Base-by-base conservation (phyloP, 768 basidiomycete species). In the Lactifluus pinguis region DNA sequence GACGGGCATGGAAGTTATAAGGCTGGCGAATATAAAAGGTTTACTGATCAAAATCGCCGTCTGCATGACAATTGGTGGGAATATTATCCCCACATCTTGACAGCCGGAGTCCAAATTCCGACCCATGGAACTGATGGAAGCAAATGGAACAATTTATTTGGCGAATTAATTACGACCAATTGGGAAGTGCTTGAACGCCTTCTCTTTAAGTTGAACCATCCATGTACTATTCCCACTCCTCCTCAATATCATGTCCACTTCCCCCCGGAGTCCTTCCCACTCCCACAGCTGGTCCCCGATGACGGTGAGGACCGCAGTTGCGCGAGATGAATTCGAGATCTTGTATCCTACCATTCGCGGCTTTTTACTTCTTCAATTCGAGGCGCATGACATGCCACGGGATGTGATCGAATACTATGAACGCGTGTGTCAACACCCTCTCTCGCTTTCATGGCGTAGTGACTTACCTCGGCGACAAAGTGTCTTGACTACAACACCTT, bases 401-500 rank as follows among this genome's bases (percentile, higher is more conserved):
- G 92, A 95, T 53, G 93, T 89, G 1, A 70, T 87, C 34, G 83
- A 86, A 55, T 98, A 93, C 92, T 97, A 83, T 72, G 78, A 79
- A 63, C 80, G 80, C 65, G 95, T 95, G 60, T 44, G 84, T 76
- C 10, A 4, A 25, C 11, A 39, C 15, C 52, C 30, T 32, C 25
- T 19, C 21, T 21, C 55, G 19, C n/a, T 38, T 34, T 59, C 42
- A 17, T 38, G 42, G 49, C 4, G n/a, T 44, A 34, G 48, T 19
- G n/a, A 30, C 60, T 66, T 44, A 59, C 59, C 61, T 42, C 42
- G 36, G 38, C 48, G 48, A 39, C 7, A 66, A 92, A 61, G 92
- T 92, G 80, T 72, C 77, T 98, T 53, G 83, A 94, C 66, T 87
- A 93, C 78, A 98, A 98, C 74, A 87, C 90, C 15, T 93, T 93